phyloP scores from a whole-genome alignment of 2,329 filamentous ascomycete genomes.

The Pseudocercospora musae region DNA sequence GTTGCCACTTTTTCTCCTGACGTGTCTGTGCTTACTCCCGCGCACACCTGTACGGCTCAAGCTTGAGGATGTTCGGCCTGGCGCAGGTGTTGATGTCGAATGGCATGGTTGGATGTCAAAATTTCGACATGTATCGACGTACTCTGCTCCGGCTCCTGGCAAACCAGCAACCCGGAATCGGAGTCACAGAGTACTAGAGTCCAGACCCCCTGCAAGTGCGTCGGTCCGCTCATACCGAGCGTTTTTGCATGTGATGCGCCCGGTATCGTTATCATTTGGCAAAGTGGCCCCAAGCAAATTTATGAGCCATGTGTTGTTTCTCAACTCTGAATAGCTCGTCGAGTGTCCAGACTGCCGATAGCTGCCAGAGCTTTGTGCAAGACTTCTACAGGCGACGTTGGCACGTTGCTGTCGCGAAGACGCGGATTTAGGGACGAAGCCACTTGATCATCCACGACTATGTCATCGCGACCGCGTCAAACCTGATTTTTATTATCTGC shows the following conservation, averaged over 20 bases:
- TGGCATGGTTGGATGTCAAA: constrained; percentile 30
- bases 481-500: constrained; percentile 10
- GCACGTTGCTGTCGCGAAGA: neutral
- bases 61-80: constrained; percentile 51
- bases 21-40: constrained; percentile 45
- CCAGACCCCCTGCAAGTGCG: neutral
- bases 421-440: constrained; percentile 4
- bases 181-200: no score
- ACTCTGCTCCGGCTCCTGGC: neutral
- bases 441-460: constrained; percentile 6
- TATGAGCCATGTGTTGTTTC: neutral
- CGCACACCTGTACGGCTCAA: constrained; percentile 54
- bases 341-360: neutral
- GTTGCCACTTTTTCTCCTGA: neutral
- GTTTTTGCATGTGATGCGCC: constrained; percentile 2
- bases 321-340: neutral
- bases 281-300: neutral
- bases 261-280: neutral
- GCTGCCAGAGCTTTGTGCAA: neutral
- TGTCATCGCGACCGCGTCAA: constrained; percentile 19
- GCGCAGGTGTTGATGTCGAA: constrained; percentile 52
- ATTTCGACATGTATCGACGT: constrained; percentile 9
- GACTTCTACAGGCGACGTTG: neutral
- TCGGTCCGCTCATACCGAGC: neutral
- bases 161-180: neutral